Percentiles rank a stretch among this genome's conserved stretches.
phyloP scores from a whole-genome alignment of 2,329 filamentous ascomycete genomes.

The Polytolypa hystricis region DNA sequence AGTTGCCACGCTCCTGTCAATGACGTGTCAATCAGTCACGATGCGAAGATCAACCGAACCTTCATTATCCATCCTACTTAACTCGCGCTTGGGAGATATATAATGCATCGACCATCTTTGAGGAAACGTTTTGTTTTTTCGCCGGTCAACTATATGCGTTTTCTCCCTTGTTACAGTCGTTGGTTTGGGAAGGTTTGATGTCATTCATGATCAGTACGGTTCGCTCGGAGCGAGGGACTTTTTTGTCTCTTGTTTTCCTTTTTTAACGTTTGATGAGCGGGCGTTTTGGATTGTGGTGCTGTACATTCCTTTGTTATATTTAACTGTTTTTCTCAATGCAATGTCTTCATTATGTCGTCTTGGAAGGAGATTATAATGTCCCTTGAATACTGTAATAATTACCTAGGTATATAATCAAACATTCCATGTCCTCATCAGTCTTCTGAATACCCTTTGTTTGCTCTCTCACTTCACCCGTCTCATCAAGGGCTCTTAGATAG shows the following conservation, averaged over 20 bases:
- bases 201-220: constrained; percentile 3
- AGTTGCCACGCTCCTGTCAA: constrained; percentile 79
- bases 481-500: too few species aligned
- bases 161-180: too few species aligned
- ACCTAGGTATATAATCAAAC: too few species aligned
- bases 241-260: background rate
- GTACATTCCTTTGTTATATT: too few species aligned
- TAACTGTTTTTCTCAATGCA: too few species aligned
- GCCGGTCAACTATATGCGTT: constrained; percentile 3
- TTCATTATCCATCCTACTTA: constrained; percentile 22
- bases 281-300: background rate
- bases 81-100: background rate
- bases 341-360: too few species aligned
- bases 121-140: constrained; percentile 11
- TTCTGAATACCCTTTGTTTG: too few species aligned
- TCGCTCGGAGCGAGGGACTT: background rate
- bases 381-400: too few species aligned
- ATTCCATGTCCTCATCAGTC: too few species aligned
- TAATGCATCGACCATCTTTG: background rate
- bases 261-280: background rate
- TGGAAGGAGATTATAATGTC: too few species aligned
- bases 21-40: constrained; percentile 94
- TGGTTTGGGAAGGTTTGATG: constrained; percentile 9
- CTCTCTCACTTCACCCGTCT: too few species aligned
- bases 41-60: constrained; percentile 62